Percentiles rank a stretch among this genome's conserved stretches.
These are phyloP conservation scores for Limonium bicolor DNA, from an alignment of 148 eudicot genomes.

Conservation along the genomic window DNA sequence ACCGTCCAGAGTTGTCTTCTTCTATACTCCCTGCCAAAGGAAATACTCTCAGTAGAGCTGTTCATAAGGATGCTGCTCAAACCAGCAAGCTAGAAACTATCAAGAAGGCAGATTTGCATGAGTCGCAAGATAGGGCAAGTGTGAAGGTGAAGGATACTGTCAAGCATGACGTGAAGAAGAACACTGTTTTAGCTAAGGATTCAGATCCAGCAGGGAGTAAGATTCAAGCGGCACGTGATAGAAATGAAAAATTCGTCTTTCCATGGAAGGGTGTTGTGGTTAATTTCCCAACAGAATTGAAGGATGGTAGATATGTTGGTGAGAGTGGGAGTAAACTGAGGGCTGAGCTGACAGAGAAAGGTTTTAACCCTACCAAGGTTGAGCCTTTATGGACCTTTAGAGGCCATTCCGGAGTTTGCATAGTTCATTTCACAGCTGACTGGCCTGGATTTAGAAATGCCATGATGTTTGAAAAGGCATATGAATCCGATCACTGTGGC, in stretches of 20 bases:
- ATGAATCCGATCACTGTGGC: conserved; percentile 28
- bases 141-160: background rate
- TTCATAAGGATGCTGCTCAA: background rate
- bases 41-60: background rate
- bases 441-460: conserved; percentile 38
- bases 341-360: conserved; percentile 23
- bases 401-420: conserved; percentile 39
- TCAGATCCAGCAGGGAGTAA: background rate
- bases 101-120: background rate
- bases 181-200: background rate
- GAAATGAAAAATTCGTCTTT: conserved; percentile 34
- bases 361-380: conserved; percentile 36
- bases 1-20: conserved; percentile 14
- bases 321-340: conserved; percentile 30
- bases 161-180: background rate
- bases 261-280: conserved; percentile 67
- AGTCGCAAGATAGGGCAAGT: too few species aligned
- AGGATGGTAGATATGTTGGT: conserved; percentile 23
- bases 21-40: conserved; percentile 3
- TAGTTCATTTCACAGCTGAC: conserved; percentile 34
- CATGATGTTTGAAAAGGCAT: conserved; percentile 36
- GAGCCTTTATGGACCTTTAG: conserved; percentile 30
- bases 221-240: background rate
- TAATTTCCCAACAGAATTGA: conserved; percentile 22
- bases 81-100: too few species aligned